Conservation (phyloP, 2,329 filamentous ascomycete genomes). For the Cladophialophora exuberans region DNA sequence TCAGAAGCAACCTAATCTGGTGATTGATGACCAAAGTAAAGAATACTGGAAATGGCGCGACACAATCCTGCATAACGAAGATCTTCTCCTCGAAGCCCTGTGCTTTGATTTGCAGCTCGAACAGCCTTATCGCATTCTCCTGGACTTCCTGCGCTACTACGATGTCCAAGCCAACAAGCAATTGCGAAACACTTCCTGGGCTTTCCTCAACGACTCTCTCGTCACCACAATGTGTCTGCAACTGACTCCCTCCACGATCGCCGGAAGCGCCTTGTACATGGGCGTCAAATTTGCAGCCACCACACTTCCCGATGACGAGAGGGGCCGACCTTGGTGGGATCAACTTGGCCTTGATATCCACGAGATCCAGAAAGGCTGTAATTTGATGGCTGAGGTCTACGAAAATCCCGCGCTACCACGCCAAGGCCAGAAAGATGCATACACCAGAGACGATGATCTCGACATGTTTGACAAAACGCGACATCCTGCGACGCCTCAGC, state of each 20-base stretch:
- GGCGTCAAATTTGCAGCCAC: slow-evolving; percentile 75
- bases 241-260: slow-evolving; percentile 77
- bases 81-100: slow-evolving; percentile 84
- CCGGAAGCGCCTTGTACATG: slow-evolving; percentile 84
- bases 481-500: slow-evolving; percentile 27
- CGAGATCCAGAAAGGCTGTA: slow-evolving; percentile 73
- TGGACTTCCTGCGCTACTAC: slow-evolving; percentile 75
- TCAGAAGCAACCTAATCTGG: slow-evolving; percentile 86
- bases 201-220: slow-evolving; percentile 88
- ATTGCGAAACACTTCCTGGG: slow-evolving; percentile 85
- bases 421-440: slow-evolving; percentile 45
- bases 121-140: slow-evolving; percentile 83
- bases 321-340: slow-evolving; percentile 86
- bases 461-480: slow-evolving; percentile 42
- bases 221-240: slow-evolving; percentile 83
- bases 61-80: slow-evolving; percentile 88
- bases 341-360: slow-evolving; percentile 71
- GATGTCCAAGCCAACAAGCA: slow-evolving; percentile 77
- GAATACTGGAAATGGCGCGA: slow-evolving; percentile 99
- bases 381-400: slow-evolving; percentile 67
- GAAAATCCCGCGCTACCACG: slow-evolving; percentile 48
- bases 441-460: slow-evolving; percentile 42
- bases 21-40: slow-evolving; percentile 95
- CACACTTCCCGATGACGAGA: slow-evolving; percentile 72
- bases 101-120: slow-evolving; percentile 94